A percentile compares a stretch with the other conserved stretches of the same genome.
These are phyloP conservation scores for Torrubiella hemipterigena DNA, from an alignment of 2,329 filamentous ascomycete species.

Conservation along the genomic window DNA sequence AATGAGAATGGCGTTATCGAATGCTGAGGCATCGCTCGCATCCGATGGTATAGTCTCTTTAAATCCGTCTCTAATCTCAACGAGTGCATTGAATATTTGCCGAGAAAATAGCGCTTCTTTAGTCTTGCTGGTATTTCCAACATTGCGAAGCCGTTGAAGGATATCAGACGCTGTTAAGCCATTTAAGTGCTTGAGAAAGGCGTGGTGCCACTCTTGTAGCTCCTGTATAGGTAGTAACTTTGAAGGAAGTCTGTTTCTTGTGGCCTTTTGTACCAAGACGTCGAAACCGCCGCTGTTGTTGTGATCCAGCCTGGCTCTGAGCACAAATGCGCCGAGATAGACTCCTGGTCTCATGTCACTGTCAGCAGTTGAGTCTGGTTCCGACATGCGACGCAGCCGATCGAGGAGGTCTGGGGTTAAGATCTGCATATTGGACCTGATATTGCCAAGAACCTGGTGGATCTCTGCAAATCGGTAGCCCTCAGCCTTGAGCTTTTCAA, in stretches of 20 bases:
- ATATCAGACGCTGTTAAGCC: too few relatives aligned
- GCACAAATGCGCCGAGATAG: conserved; percentile 46
- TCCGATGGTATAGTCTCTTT: conserved; percentile 30
- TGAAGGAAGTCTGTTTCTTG: conserved; percentile 49
- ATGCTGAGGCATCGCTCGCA: too few relatives aligned
- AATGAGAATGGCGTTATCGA: conserved; percentile 33
- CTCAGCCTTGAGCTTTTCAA: conserved; percentile 50
- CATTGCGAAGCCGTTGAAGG: too few relatives aligned
- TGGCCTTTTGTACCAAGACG: conserved; percentile 44
- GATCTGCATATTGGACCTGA: conserved; percentile 66
- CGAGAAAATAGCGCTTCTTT: conserved; percentile 21
- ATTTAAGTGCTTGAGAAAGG: conserved; percentile 41
- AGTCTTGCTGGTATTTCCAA: too few relatives aligned
- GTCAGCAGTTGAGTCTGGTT: conserved; percentile 36
- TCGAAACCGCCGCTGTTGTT: conserved; percentile 55
- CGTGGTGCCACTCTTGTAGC: conserved; percentile 42
- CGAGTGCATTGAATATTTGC: conserved; percentile 21
- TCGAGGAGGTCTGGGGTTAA: conserved; percentile 46
- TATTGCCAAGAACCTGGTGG: conserved; percentile 53
- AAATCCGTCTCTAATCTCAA: conserved; percentile 22
- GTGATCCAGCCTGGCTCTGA: conserved; percentile 36
- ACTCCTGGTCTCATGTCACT: conserved; percentile 38
- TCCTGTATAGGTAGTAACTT: conserved; percentile 38
- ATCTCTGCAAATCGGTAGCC: conserved; percentile 70
- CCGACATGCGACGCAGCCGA: conserved; percentile 53